Evolutionary conservation across 2,329 filamentous ascomycete genomes (phyloP), one percentile per base, ranked within the genome.

Genomic region (Aspergillus eucalypticola): DNA sequence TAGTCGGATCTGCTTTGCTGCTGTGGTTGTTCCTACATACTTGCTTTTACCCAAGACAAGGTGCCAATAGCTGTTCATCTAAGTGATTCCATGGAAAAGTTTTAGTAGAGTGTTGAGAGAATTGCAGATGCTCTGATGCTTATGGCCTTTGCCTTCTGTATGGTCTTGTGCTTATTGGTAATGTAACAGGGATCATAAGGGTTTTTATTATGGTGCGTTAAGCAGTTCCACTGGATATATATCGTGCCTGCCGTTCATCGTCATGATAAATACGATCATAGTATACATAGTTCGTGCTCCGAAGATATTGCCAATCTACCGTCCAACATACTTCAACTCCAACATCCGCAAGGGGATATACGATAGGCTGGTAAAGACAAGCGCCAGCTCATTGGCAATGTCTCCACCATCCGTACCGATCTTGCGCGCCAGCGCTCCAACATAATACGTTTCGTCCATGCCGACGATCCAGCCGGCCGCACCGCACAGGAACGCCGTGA

Each of bases 371-470:
- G 82, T 83, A 29, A 84, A 79, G 3, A 81, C 73, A 44, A 86
- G 76, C 1, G 82, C 76, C 46, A 86, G 73, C 76, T 85, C 76
- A 63, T 84, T 84, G 8, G 81, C 82, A 52, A 84, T 72, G 67
- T 84, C 82, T 8, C 81, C 81, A 17, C 79, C 80, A n/a, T 64
- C 63, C 0, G 73, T 70, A 4, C 81, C 80, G 60, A 84, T 82
- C 62, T 74, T 68, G 42, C 66, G 70, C 1, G 77, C 81, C 53
- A 84, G 63, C 2, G 75, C 73, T 0, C 82, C 83, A 21, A 82
- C 73, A 65, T 81, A 85, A 80, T 82, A 86, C 0, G 82, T 85
- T 73, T 86, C 81, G 50, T 78, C 79, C 84, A 88, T 87, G 1
- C 84, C 85, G 67, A 87, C 75, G 21, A 84, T 75, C 75, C 83